Percentiles rank a stretch among this genome's conserved stretches.
Conservation (phyloP, 2,329 filamentous ascomycete species). For the Neurospora sp. region DNA sequence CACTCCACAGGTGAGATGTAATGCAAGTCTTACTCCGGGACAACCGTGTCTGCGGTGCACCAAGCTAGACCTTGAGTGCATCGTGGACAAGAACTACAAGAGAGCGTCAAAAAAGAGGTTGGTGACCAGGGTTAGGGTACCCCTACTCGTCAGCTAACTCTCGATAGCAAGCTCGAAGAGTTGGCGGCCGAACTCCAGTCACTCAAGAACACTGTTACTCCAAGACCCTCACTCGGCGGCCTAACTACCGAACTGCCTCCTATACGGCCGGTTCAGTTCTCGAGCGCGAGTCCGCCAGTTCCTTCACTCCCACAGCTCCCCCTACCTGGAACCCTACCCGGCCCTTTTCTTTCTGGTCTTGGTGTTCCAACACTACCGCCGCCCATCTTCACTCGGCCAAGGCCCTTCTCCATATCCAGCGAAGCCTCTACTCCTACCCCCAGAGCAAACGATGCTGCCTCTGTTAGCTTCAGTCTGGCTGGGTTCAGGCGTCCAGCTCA, state of each 20-base stretch:
- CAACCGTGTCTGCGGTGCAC: slow-evolving; percentile 35
- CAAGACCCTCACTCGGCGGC: slow-evolving; percentile 7
- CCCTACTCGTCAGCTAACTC: background rate
- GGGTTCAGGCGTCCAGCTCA: slow-evolving; percentile 21
- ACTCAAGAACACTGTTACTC: slow-evolving; percentile 42
- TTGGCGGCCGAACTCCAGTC: slow-evolving; percentile 44
- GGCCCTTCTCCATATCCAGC: slow-evolving; percentile 6
- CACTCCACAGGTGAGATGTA: slow-evolving; percentile 32
- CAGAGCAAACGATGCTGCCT: slow-evolving; percentile 6
- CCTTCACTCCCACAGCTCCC: slow-evolving; percentile 1
- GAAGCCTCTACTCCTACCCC: slow-evolving; percentile 11
- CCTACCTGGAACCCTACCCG: background rate
- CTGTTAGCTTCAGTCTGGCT: slow-evolving; percentile 10
- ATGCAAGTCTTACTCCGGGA: slow-evolving; percentile 27
- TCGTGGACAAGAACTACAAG: slow-evolving; percentile 39
- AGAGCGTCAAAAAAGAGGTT: slow-evolving; percentile 36
- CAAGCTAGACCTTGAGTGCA: slow-evolving; percentile 33
- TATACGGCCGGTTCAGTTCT: slow-evolving; percentile 3
- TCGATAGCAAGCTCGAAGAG: slow-evolving; percentile 42
- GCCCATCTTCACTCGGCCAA: slow-evolving; percentile 6
- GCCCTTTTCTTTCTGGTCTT: slow-evolving; percentile 2
- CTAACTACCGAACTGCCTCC: slow-evolving; percentile 9
- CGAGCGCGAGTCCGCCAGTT: background rate
- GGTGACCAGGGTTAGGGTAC: background rate
- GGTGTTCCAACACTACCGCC: slow-evolving; percentile 1